Base-by-base conservation (phyloP, 768 basidiomycete genomes). In the Serendipita vermifera region DNA sequence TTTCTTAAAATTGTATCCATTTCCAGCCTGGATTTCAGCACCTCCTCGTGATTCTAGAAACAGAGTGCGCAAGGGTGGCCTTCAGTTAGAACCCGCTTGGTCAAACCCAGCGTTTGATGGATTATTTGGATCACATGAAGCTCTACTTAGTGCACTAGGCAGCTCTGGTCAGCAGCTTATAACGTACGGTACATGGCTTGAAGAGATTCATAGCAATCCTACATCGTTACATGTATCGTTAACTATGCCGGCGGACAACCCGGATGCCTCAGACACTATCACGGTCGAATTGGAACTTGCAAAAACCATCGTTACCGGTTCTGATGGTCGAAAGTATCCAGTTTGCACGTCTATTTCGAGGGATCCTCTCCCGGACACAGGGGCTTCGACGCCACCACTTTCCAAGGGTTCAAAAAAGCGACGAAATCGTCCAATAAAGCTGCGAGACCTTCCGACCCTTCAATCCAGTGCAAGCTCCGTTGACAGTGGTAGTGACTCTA, bases 281-380 rank as follows among this genome's bases (percentile, higher is more conserved):
- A 7, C 6, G 17, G 39, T 41, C 15, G 6, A 41, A n/a, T 26
- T 41, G 17, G 39, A 41, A 41, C 15, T 41, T 17, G 26, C 39
- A 41, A 41, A n/a, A 3, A 41, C 39, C 17, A n/a, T n/a, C 15
- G 26, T 41, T n/a, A 41, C 17, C 39, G 15, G 6, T n/a, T 5
- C 39, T n/a, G 26, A 2, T 41, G 15, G 17, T 6, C 15, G 26
- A 9, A 26, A 41, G 6, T 61, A 53, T n/a, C 60, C 55, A 55
- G 51, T 64, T 15, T 58, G 62, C 51, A 63, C 61, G 0, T 56
- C 63, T n/a, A 51, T 60, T 22, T 63, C 63, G 14, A 48, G 55
- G 6, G 55, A 38, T 27, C 24, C 46, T 26, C 26, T 62, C 20
- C 61, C 63, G 9, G 29, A 36, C 20, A 32, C 55, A 14, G 36